Base-by-base conservation (phyloP, 441 rosid species). In the Pelargonium fulgidum region DNA sequence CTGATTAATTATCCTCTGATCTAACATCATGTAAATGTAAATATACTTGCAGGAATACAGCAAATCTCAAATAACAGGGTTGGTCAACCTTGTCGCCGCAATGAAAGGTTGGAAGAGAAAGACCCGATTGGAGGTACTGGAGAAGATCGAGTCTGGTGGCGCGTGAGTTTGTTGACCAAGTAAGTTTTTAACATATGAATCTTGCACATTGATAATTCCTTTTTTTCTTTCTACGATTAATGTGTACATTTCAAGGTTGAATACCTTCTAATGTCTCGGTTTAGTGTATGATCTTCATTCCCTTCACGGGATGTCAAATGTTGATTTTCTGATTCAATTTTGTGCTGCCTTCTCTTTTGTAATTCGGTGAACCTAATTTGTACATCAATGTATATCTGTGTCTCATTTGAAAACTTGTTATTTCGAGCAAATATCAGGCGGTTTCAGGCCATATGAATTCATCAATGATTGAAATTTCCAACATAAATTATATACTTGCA, bases 91-190 rank as follows among this genome's bases (percentile, higher is more conserved):
- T 10, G 98, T 95, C 17, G 96, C 99, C 9, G 26, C 91, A 33
- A 87, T 92, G 98, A 89, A 89, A 83, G 85, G 98, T 41, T 95
- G 99, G 99, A 95, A 88, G 86, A 95, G 98, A 74, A 92, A 90
- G 83, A 84, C 88, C 16, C 83, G 96, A 77, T 69, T 88, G 77
- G 99, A 95, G 79, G 80, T 86, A 62, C 13, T 90, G 41, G 98
- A 92, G 71, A 95, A 92, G 87, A 89, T 95, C 0, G 99, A 95
- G 72, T 85, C 79, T 79, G 80, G 72, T 0, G 65, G 74, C 65
- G 59, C n/a, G 45, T 72, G 72, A 16, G 39, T 65, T 61, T 7
- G 36, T 22, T 19, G 45, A 65, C 64, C 77, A 42, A 62, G 68
- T 62, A 67, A 75, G 74, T 70, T 72, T 78, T 52, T 72, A 47